Evolutionary conservation across 192 early-diverging fungal species (phyloP), one percentile per base, ranked within the genome.

Genomic region (Mortierella antarctica): DNA sequence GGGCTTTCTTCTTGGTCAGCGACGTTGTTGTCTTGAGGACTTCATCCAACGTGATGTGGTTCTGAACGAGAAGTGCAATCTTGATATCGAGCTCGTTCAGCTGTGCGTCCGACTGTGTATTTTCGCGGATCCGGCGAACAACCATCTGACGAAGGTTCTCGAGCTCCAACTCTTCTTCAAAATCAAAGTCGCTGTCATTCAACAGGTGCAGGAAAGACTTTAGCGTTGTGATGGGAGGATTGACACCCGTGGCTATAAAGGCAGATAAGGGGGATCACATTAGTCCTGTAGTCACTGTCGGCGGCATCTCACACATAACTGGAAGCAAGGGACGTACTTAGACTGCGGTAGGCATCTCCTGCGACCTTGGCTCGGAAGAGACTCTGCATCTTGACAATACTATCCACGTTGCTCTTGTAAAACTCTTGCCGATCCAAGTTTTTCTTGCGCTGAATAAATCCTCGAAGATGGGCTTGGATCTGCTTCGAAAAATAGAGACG

Each of bases 1-100:
- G 82, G 7, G 79, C 70, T 21, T 88, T 85, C 51, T 86, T 84
- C 61, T 83, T 87, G 39, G 72, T 71, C 51, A 86, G 62, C 0
- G 86, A 77, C 6, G 77, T 74, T 0, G 85, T 85, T 1, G 83
- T 68, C 45, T 84, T 86, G 67, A 96, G 84, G 4, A 99, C 95
- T 83, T 99, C 98, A 56, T 99, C 97, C 50, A 99, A 86, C 17
- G 96, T 90, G 59, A 98, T 97, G 46, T 94, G 90, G 85, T 99
- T 99, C 73, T 95, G 95, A 51, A 99, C 92, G 17, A 99, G 88
- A 39, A 99, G 86, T 7, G 97, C 95, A 76, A 99, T 98, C 82
- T 99, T 98, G 67, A 96, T 90, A 70, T 99, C 98, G 1, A 99
- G 86, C 49, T 96, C 93, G 73, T 91, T 95, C 11, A 99, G 76